Evolutionary conservation across 1,139 yeast species (phyloP).

Genomic region (Debaryomycetaceae sp.): DNA sequence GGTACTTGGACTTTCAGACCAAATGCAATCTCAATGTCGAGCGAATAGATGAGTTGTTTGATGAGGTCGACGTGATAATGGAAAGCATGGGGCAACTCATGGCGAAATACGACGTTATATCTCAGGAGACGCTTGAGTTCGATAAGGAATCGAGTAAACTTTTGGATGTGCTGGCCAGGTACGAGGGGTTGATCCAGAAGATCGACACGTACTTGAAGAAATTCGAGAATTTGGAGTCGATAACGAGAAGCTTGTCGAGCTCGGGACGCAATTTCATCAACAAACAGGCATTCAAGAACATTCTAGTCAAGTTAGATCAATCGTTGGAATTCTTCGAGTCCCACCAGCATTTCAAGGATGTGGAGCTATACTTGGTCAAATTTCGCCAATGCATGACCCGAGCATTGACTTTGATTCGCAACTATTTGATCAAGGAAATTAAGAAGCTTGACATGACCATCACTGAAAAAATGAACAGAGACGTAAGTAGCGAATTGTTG

Average conservation of each 20-base stretch:
- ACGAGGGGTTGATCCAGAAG: slow-evolving; percentile 43
- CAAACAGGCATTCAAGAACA: slow-evolving; percentile 50
- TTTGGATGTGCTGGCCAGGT: slow-evolving; percentile 47
- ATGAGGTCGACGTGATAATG: slow-evolving; percentile 41
- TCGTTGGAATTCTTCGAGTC: slow-evolving; percentile 31
- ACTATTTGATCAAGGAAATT: slow-evolving; percentile 57
- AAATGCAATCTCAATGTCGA: slow-evolving; percentile 33
- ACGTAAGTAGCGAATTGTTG: slow-evolving; percentile 23
- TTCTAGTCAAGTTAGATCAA: slow-evolving; percentile 61
- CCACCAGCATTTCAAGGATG: slow-evolving; percentile 59
- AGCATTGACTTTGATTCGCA: slow-evolving; percentile 71
- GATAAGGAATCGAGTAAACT: slow-evolving; percentile 56
- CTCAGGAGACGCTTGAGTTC: slow-evolving; percentile 60
- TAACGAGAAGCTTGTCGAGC: slow-evolving; percentile 65
- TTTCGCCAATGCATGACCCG: slow-evolving; percentile 85
- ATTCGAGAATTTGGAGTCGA: slow-evolving; percentile 69
- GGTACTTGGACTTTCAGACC: slow-evolving; percentile 37
- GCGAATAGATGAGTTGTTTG: slow-evolving; percentile 34
- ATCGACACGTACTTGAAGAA: slow-evolving; percentile 53
- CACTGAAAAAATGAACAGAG: slow-evolving; percentile 17
- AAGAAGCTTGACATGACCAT: slow-evolving; percentile 47
- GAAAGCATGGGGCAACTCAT: slow-evolving; percentile 42
- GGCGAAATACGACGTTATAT: slow-evolving; percentile 51
- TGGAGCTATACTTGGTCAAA: slow-evolving; percentile 66
- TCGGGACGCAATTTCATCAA: slow-evolving; percentile 68